phyloP scores from a whole-genome alignment of 2,329 filamentous ascomycete genomes.

The Sporothrix phasma region DNA sequence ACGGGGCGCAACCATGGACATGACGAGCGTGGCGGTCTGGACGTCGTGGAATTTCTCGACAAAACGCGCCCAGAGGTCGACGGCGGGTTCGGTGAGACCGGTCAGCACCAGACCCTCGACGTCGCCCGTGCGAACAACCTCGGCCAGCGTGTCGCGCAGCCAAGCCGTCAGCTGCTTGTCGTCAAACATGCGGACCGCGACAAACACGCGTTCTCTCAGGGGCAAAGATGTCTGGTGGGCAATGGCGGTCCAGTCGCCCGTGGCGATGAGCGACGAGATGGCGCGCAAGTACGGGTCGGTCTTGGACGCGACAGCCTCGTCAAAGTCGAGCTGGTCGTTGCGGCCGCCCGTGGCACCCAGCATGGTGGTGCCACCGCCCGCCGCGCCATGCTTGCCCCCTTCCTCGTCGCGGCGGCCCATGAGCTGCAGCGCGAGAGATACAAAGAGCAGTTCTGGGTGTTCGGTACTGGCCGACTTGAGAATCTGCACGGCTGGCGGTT shows the following conservation, averaged over 20 bases:
- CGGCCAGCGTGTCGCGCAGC: constrained; percentile 54
- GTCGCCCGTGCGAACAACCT: constrained; percentile 55
- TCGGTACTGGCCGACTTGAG: constrained; percentile 56
- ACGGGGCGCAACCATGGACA: constrained; percentile 62
- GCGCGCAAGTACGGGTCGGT: constrained; percentile 72
- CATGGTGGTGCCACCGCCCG: neutral
- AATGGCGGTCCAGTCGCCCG: constrained; percentile 65
- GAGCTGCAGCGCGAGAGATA: constrained; percentile 56
- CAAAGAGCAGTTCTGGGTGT: constrained; percentile 56
- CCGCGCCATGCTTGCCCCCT: constrained; percentile 26
- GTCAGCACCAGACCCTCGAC: constrained; percentile 70
- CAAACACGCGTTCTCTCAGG: constrained; percentile 61
- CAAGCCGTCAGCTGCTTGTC: constrained; percentile 56
- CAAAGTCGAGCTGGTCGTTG: constrained; percentile 42
- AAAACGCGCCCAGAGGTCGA: constrained; percentile 68
- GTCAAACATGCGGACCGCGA: constrained; percentile 58
- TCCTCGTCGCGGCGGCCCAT: constrained; percentile 41
- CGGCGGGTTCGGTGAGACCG: constrained; percentile 60
- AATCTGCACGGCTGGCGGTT: constrained; percentile 58
- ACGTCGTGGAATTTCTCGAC: constrained; percentile 66
- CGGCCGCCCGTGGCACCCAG: neutral
- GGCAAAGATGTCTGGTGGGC: constrained; percentile 64
- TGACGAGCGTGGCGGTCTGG: constrained; percentile 67
- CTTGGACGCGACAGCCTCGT: constrained; percentile 49
- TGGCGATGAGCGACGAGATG: constrained; percentile 67